Evolutionary conservation across 2,329 filamentous ascomycete species (phyloP).

Genomic region (Penicillium sp.): DNA sequence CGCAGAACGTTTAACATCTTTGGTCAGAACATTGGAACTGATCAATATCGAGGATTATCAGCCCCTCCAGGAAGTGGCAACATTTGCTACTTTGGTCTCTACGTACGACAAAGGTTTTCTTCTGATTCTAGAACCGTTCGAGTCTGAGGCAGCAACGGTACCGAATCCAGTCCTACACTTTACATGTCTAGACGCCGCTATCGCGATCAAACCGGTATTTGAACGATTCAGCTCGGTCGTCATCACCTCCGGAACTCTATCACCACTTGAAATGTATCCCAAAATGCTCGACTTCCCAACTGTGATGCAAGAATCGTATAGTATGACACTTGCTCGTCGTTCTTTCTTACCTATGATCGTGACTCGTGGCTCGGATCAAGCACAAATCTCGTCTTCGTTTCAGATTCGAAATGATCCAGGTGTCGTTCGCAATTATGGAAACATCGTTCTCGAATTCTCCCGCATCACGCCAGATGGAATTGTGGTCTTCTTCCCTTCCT

Average conservation of each 20-base stretch:
- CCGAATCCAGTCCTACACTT: conserved; percentile 98
- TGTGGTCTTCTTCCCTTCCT: conserved; percentile 99
- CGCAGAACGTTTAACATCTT: conserved; percentile 88
- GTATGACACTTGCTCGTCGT: conserved; percentile 89
- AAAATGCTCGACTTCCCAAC: conserved; percentile 96
- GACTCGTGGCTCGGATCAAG: conserved; percentile 91
- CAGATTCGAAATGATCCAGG: conserved; percentile 94
- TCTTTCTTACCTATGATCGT: conserved; percentile 99
- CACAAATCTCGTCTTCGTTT: conserved; percentile 89
- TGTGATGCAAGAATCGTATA: conserved; percentile 95
- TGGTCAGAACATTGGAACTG: conserved; percentile 92
- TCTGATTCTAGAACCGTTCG: conserved; percentile 94
- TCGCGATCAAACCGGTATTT: conserved; percentile 97
- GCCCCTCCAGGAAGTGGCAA: conserved; percentile 94
- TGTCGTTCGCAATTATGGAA: conserved; percentile 97
- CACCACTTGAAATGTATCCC: conserved; percentile 96
- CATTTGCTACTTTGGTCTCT: conserved; percentile 92
- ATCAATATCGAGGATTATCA: conserved; percentile 99
- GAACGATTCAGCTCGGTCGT: conserved; percentile 98
- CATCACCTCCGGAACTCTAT: conserved; percentile 97
- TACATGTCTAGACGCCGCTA: conserved; percentile 93
- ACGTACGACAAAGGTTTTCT: conserved; percentile 97
- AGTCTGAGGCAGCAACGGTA: conserved; percentile 92
- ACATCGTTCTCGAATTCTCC: conserved; percentile 89
- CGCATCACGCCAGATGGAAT: conserved; percentile 95